These are phyloP conservation scores for Wickerhamomyces hampshirensis DNA, from an alignment of 805 yeast genomes.

Conservation along the genomic window DNA sequence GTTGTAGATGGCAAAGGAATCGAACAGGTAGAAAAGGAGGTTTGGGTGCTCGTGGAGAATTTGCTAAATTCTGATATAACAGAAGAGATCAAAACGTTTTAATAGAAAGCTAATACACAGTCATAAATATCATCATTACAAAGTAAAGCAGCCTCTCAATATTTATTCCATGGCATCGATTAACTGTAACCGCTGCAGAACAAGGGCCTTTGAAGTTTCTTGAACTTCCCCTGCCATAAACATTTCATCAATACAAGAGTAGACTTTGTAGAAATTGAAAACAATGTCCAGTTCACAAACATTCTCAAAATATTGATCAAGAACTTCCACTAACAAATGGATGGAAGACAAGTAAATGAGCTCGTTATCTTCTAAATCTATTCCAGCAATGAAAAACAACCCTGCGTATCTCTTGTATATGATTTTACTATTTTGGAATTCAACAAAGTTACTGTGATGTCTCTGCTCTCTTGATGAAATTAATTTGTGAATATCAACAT, in stretches of 20 bases:
- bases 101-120: background rate
- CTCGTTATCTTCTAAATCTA: conserved; percentile 78
- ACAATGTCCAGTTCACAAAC: conserved; percentile 90
- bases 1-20: conserved; percentile 57
- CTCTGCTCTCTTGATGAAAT: conserved; percentile 81
- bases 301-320: conserved; percentile 81
- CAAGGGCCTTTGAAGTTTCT: conserved; percentile 69
- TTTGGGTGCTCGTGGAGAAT: conserved; percentile 35
- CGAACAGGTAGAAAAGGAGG: conserved; percentile 44
- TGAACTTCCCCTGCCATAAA: conserved; percentile 88
- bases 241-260: conserved; percentile 79
- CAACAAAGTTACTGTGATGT: conserved; percentile 78
- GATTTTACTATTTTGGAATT: conserved; percentile 58
- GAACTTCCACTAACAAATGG: conserved; percentile 82
- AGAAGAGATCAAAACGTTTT: conserved; percentile 11
- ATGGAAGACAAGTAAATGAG: conserved; percentile 76
- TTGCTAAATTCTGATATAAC: conserved; percentile 4
- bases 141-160: too few relatives aligned
- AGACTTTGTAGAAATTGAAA: conserved; percentile 83
- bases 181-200: conserved; percentile 59
- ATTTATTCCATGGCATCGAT: conserved; percentile 56
- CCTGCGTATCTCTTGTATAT: conserved; percentile 93
- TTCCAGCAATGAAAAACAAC: conserved; percentile 76
- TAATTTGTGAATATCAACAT: conserved; percentile 68
- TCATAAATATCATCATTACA: too few relatives aligned